These are phyloP conservation scores for Microcera coccophila DNA, from an alignment of 2,329 filamentous ascomycete species.

Conservation along the genomic window DNA sequence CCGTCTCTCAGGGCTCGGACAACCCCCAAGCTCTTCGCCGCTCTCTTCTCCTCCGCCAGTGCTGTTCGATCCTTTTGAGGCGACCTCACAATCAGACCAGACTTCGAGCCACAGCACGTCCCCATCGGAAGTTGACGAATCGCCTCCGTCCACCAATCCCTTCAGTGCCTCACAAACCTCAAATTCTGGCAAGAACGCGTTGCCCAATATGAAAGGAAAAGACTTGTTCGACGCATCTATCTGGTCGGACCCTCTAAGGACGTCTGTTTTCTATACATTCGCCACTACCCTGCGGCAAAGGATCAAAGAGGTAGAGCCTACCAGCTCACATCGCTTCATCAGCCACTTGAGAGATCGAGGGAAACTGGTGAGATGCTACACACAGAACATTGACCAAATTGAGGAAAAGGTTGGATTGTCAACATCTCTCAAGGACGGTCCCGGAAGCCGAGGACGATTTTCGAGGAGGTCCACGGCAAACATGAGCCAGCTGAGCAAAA, in stretches of 20 bases:
- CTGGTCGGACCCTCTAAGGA: conserved; percentile 64
- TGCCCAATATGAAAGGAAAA: conserved; percentile 64
- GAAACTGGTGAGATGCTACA: conserved; percentile 68
- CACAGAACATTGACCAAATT: conserved; percentile 71
- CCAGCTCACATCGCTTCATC: conserved; percentile 65
- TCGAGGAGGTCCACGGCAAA: conserved; percentile 45
- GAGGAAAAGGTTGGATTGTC: conserved; percentile 66
- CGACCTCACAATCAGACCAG: conserved; percentile 34
- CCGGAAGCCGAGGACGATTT: conserved; percentile 59
- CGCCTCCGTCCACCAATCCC: conserved; percentile 35
- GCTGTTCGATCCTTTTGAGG: conserved; percentile 49
- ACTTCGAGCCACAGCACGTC: conserved; percentile 38
- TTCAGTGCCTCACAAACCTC: conserved; percentile 39
- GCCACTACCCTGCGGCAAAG: conserved; percentile 64
- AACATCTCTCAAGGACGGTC: conserved; percentile 58
- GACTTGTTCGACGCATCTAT: conserved; percentile 69
- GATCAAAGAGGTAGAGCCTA: conserved; percentile 59
- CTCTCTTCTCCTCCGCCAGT: conserved; percentile 54
- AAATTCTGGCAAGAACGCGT: conserved; percentile 28
- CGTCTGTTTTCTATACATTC: conserved; percentile 69
- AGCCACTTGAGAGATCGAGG: conserved; percentile 62
- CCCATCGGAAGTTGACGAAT: conserved; percentile 42
- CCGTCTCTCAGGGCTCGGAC: conserved; percentile 17
- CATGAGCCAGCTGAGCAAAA: conserved; percentile 32
- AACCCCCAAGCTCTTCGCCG: conserved; percentile 47